Base-by-base conservation (phyloP, 2,329 filamentous ascomycete species). In the Colletotrichum sp. region DNA sequence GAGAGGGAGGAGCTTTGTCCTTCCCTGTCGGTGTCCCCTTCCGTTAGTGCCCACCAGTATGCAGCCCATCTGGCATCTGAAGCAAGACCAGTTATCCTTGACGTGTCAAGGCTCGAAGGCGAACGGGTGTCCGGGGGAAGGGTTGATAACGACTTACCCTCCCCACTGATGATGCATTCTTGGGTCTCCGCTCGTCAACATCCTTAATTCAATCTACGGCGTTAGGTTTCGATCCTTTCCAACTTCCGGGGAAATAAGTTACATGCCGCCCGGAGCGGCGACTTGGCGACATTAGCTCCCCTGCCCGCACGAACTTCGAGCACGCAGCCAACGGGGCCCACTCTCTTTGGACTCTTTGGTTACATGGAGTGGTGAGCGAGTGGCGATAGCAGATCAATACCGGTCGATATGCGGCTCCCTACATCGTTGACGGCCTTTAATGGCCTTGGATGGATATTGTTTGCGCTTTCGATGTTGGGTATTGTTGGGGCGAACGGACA, bases 51-150 rank as follows among this genome's bases (percentile, higher is more conserved):
- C 44, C 15, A 30, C 34, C 24, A 24, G n/a, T 52, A 21, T 13
- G 44, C 24, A 21, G n/a, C 36, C 28, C 21, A 36, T 57, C 32
- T 59, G 21, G 28, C 64, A 44, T 69, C 69, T 57, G 64, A 76
- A 39, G 44, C 44, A 69, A 73, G 59, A 39, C 70, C 49, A 65
- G 21, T 62, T 28, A 76, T 76, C 74, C 74, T 74, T 69, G 70
- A 66, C 36, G 34, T 76, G 64, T 66, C 74, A 69, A 65, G 34
- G 26, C 36, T 66, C 34, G 18, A 65, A 64, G 49, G 49, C 64
- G 69, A 76, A 76, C 74, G 64, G 64, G 57, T 34, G n/a, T 65
- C 64, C 21, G 60, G 24, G 21, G 32, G 16, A 55, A 30, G 16
- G 26, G 70, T 69, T 74, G 64, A 76, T 73, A 76, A 76, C 64